Base-by-base conservation (phyloP, 1,139 yeast genomes). In the Williopsis jadinii region DNA sequence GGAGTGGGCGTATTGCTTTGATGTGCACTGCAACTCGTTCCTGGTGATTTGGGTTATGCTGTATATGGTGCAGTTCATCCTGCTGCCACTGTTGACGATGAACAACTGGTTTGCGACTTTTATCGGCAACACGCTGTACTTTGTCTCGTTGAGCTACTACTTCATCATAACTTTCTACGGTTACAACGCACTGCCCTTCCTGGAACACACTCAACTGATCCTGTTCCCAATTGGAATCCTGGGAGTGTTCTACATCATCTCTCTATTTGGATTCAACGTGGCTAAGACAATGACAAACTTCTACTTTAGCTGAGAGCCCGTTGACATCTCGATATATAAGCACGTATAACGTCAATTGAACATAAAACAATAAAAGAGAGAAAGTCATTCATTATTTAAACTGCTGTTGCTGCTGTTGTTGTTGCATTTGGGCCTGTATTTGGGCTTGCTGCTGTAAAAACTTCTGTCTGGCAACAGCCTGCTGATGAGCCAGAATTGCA, bases 1-100 rank as follows among this genome's bases (percentile, higher is more conserved):
- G 38, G 96, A 87, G 57, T 88, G 96, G 96, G 90, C 92, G 0
- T 88, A 86, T 59, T 87, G 97, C 63, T 88, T 88, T 60, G 97
- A 88, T 58, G 81, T 88, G 26, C 97, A 88, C 61, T 87, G 96
- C 64, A 88, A 88, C 61, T 77, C 95, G 30, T 88, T 86, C 55
- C 66, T 88, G 51, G 69, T 84, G 27, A 80, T 88, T 42, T 87
- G 95, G 95, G 71, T 86, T 44, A 64, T 77, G 41, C 68, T 88
- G 34, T 88, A 88, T 59, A 73, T 86, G 50, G 53, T 85, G 28
- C 96, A 87, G 60, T 86, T 86, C 54, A 60, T 86, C 36, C 62
- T 87, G 41, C 66, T 87, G 46, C 97, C 97, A 1, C 55, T 87
- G 12, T 65, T 88, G 34, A 72, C 80, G 39, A 63, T 78, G 52